These are phyloP conservation scores for Wickerhamiella kurtzmanii DNA, from an alignment of 805 yeast species.

Conservation along the genomic window DNA sequence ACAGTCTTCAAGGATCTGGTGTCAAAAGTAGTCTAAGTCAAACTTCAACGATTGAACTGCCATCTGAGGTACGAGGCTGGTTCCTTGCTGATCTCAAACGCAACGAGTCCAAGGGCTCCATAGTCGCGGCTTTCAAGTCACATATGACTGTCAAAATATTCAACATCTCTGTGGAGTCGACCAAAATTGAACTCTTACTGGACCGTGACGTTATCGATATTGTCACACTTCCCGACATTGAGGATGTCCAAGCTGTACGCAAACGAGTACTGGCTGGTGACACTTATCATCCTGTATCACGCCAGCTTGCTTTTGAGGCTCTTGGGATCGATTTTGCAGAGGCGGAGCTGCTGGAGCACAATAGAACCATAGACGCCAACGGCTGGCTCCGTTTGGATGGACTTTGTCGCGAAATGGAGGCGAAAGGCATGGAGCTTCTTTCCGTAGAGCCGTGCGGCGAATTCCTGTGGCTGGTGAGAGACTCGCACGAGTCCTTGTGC, in stretches of 20 bases:
- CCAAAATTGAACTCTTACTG: not conserved
- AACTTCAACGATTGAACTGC: not conserved
- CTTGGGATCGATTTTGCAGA: constrained; percentile 3
- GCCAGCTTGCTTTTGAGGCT: not conserved
- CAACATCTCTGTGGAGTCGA: not conserved
- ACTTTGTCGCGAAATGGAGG: constrained; percentile 57
- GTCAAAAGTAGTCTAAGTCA: not conserved
- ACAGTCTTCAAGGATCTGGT: not conserved
- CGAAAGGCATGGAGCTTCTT: constrained; percentile 46
- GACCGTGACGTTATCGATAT: constrained; percentile 1
- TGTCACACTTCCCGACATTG: constrained; percentile 8
- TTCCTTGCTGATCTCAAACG: constrained; percentile 8
- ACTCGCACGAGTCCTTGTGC: not conserved
- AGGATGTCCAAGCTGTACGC: constrained; percentile 6
- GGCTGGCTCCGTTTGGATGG: constrained; percentile 61
- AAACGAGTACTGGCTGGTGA: constrained; percentile 4
- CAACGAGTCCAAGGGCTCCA: not conserved
- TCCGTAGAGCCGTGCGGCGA: constrained; percentile 28
- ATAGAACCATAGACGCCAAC: constrained; percentile 26
- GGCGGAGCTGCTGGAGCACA: not conserved
- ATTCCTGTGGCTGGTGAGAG: constrained; percentile 10
- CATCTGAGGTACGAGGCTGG: constrained; percentile 10
- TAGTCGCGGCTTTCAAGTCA: constrained; percentile 13
- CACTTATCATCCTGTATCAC: not conserved
- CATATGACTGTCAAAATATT: constrained; percentile 10